Base-by-base conservation (phyloP, 495 filamentous ascomycete species). In the Penicillium desertorum region DNA sequence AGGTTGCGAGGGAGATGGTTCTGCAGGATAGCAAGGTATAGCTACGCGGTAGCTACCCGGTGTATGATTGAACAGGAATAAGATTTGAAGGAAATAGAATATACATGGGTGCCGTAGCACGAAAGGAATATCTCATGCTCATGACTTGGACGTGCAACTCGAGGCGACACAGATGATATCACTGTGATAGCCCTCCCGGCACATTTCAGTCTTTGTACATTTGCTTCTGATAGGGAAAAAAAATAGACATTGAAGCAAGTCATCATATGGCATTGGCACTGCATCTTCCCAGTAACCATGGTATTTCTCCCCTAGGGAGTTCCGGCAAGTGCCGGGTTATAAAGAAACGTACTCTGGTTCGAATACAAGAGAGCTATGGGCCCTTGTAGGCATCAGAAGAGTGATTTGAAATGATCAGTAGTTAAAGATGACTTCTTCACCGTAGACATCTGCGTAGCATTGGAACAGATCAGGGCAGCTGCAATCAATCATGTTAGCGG, bases 1-100 rank as follows among this genome's bases (percentile, higher is more conserved):
- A 76, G 12, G 62, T 16, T 19, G 64, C 57, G 51, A 61, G 75
- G 58, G 76, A 83, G 71, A 90, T 90, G 86, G 71, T 67, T 22
- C 14, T 10, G 22, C 27, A 17, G 10, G 44, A 48, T 20, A 25
- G 10, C 9, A 53, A 50, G 20, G 36, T 11, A 41, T 11, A 22
- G 19, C 25, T 34, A 32, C 45, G 9, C 16, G 27, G n/a, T 25
- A 44, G 25, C 17, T 53, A 44, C 9, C 39, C 27, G 2, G 45
- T 47, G 4, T 32, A 12, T 48, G 45, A 48, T 32, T 48, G 45
- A 23, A 54, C 43, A 6, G n/a, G 42, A 16, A 22, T 20, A 30
- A 32, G 11, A 23, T 30, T 27, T 20, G 29, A 43, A 19, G 43
- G 5, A 23, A 14, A 30, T 57, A 49, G 50, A 36, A 57, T 57